Evolutionary conservation across 2,329 filamentous ascomycete genomes (phyloP).

Genomic region (Westerdykella aurantiaca): DNA sequence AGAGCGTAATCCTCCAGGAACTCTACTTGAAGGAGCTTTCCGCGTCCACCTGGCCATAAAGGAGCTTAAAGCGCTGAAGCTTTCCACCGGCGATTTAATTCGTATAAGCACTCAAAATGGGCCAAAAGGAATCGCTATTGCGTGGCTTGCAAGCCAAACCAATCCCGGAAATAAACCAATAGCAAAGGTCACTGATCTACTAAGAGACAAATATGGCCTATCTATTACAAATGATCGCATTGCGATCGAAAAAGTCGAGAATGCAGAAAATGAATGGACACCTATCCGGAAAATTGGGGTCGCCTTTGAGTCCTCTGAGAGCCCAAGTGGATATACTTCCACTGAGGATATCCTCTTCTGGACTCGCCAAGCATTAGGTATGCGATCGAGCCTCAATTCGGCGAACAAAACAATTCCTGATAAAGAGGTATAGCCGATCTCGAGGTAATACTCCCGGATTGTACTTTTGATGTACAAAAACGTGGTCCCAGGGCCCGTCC

Average conservation of each 20-base stretch:
- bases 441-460: constrained; percentile 64
- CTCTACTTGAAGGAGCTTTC: constrained; percentile 52
- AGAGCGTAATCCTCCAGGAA: constrained; percentile 41
- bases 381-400: constrained; percentile 1
- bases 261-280: constrained; percentile 38
- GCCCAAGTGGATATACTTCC: constrained; percentile 16
- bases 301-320: constrained; percentile 16
- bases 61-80: constrained; percentile 50
- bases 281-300: constrained; percentile 27
- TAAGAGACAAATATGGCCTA: constrained; percentile 67
- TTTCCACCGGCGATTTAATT: constrained; percentile 56
- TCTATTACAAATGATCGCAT: constrained; percentile 50
- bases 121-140: constrained; percentile 52
- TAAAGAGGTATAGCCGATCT: constrained; percentile 47
- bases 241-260: constrained; percentile 53
- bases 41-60: constrained; percentile 54
- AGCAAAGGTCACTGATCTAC: constrained; percentile 61
- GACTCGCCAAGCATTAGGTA: constrained; percentile 30
- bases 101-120: constrained; percentile 43
- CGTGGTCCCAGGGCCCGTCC: constrained; percentile 45
- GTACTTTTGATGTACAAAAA: constrained; percentile 58
- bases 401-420: constrained; percentile 5
- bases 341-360: constrained; percentile 27
- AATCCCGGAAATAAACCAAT: constrained; percentile 36
- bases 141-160: constrained; percentile 52